A percentile compares a stretch with the other conserved stretches of the same genome.
Evolutionary conservation across 169 alveolate species (phyloP).

Genomic region (Plasmodium knowlesi): DNA sequence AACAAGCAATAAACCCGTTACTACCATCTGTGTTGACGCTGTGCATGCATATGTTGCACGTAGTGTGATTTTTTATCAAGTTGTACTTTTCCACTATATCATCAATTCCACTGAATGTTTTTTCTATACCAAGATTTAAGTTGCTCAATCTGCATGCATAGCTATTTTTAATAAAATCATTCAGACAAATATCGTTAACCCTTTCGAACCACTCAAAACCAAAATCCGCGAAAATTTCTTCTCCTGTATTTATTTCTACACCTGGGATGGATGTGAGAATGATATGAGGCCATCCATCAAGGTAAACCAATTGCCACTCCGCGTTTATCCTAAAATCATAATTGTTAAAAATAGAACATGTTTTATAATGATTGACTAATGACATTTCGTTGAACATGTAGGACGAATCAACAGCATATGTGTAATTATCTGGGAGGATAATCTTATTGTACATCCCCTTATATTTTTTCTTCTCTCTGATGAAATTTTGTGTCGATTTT

Average conservation of each 20-base stretch:
- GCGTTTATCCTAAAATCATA: slow-evolving; percentile 86
- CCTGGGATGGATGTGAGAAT: slow-evolving; percentile 88
- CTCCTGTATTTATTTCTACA: slow-evolving; percentile 89
- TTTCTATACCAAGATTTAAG: slow-evolving; percentile 25
- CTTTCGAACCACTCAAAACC: slow-evolving; percentile 92
- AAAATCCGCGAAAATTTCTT: slow-evolving; percentile 92
- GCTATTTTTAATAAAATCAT: slow-evolving; percentile 33
- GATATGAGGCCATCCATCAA: slow-evolving; percentile 92
- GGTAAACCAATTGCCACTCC: slow-evolving; percentile 91
- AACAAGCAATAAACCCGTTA: slow-evolving; percentile 19
- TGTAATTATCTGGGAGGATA: slow-evolving; percentile 88
- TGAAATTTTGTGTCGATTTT: neutral
- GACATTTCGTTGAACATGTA: slow-evolving; percentile 91
- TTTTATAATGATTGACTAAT: slow-evolving; percentile 91
- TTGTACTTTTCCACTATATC: slow-evolving; percentile 68
- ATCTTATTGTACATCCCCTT: slow-evolving; percentile 74
- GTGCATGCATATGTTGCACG: slow-evolving; percentile 73
- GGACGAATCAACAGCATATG: slow-evolving; percentile 90
- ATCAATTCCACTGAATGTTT: slow-evolving; percentile 27
- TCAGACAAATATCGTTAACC: slow-evolving; percentile 85
- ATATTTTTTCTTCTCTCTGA: slow-evolving; percentile 20
- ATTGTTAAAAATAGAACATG: slow-evolving; percentile 85
- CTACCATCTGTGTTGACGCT: slow-evolving; percentile 30
- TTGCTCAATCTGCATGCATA: slow-evolving; percentile 52
- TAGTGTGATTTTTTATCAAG: slow-evolving; percentile 53